Conservation (phyloP, 306 rosid genomes). For the Spatholobus suberectus region DNA sequence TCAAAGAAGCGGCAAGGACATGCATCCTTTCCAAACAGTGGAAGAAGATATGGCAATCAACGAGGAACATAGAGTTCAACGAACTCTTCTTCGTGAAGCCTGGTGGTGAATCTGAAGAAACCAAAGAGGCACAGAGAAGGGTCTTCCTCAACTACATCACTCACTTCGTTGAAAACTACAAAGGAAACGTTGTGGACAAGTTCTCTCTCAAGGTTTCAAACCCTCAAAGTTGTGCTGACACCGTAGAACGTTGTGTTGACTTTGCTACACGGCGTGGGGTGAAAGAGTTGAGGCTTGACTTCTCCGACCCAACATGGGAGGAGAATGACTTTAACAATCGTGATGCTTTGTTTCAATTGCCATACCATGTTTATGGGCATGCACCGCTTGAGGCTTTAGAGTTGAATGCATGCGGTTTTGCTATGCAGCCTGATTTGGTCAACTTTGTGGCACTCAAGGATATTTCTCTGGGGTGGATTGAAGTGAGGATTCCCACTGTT, state of each 20-base stretch:
- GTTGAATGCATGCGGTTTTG: slow-evolving; percentile 36
- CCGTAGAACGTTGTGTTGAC: background rate
- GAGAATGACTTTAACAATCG: background rate
- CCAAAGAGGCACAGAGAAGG: background rate
- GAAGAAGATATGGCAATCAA: slow-evolving; percentile 18
- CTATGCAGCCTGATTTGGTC: background rate
- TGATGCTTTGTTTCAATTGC: background rate
- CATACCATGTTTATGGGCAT: background rate
- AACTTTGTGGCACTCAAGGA: slow-evolving; percentile 31
- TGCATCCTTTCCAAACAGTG: slow-evolving; percentile 32
- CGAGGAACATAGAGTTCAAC: slow-evolving; percentile 8
- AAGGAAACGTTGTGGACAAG: background rate
- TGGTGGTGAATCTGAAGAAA: background rate
- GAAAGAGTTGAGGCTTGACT: slow-evolving; percentile 31
- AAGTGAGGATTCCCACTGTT: background rate
- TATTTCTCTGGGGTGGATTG: slow-evolving; percentile 35
- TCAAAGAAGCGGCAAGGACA: slow-evolving; percentile 41
- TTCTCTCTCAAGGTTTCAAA: slow-evolving; percentile 28
- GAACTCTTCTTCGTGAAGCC: slow-evolving; percentile 29
- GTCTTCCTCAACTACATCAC: slow-evolving; percentile 24
- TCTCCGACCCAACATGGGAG: background rate
- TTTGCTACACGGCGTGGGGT: background rate
- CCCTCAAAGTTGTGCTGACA: background rate
- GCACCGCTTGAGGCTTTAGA: slow-evolving; percentile 1
- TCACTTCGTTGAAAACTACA: background rate